Evolutionary conservation across 345 rosid species (phyloP).

Genomic region (Bretschneidera sinensis): DNA sequence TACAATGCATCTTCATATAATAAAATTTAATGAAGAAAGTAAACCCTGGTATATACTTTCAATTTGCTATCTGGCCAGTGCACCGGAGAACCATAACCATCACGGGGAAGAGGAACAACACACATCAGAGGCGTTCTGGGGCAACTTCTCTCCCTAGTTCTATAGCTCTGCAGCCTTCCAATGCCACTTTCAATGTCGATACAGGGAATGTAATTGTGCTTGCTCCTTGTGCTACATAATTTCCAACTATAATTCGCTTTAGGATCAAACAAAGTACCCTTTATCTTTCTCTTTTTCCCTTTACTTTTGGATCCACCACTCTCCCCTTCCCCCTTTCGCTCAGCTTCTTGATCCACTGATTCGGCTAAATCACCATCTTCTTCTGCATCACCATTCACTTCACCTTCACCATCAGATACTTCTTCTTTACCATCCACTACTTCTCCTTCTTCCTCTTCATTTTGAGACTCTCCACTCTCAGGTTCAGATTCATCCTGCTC

Average conservation of each 20-base stretch:
- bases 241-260: constrained; percentile 81
- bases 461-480: constrained; percentile 37
- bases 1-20: constrained; percentile 4
- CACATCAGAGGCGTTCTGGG: constrained; percentile 71
- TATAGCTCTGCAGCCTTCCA: constrained; percentile 57
- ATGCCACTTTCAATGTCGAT: constrained; percentile 64
- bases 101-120: constrained; percentile 79
- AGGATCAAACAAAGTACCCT: constrained; percentile 87
- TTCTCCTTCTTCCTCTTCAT: constrained; percentile 40
- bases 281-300: constrained; percentile 52
- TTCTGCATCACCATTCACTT: constrained; percentile 37
- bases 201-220: constrained; percentile 93
- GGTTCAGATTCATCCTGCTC: constrained; percentile 42
- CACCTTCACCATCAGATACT: constrained; percentile 35
- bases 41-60: constrained; percentile 43
- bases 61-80: constrained; percentile 78
- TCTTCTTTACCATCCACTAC: constrained; percentile 55
- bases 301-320: constrained; percentile 21
- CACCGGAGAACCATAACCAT: constrained; percentile 68
- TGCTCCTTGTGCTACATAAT: constrained; percentile 79
- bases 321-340: constrained; percentile 43
- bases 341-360: constrained; percentile 40
- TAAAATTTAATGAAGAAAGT: constrained; percentile 10
- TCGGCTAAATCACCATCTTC: constrained; percentile 40
- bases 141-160: constrained; percentile 89